Base-by-base conservation (phyloP, 495 filamentous ascomycete species). In the Annulohypoxylon stygium region DNA sequence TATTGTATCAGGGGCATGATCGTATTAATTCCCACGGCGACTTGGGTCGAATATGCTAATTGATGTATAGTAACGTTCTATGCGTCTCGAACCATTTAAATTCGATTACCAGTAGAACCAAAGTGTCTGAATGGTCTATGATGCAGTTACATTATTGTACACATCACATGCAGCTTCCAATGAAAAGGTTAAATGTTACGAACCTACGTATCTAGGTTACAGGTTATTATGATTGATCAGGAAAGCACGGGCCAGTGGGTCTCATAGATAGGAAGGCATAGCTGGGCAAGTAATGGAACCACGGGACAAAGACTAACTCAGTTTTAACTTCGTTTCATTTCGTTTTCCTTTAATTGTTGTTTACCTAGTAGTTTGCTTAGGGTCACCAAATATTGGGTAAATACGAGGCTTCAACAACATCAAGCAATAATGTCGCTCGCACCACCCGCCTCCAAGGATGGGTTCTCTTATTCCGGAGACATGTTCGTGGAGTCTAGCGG, bases 401-500 rank as follows among this genome's bases (percentile, higher is more conserved):
- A 60, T 60, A 12, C 43, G 26, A 65, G 18, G 4, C 25, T 26
- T 8, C 14, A 23, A 6, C 45, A 54, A 18, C 30, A n/a, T 26
- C 20, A 18, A 5, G 12, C 45, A 63, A 75, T 36, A 23, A 81
- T 82, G 80, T 70, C 78, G 36, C 74, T 80, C 9, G 79, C 76
- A 12, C 57, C 75, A n/a, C 71, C 74, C 30, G 63, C 69, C 37
- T 20, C 61, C 1, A 78, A 60, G 34, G 78, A 78, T 16, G 63
- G 71, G 18, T 82, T 85, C 70, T 48, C 64, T 57, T 78, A 64
- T 23, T 64, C 67, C 6, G 79, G 82, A 47, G 83, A 84, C 33
- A 77, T 89, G 33, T 82, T 83, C 70, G 87, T 81, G 33, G 81
- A 87, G 59, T 77, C 80, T 5, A 82, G 81, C 47, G 82, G 83